phyloP scores from a whole-genome alignment of 129 eudicot species.

The Apium graveolens region DNA sequence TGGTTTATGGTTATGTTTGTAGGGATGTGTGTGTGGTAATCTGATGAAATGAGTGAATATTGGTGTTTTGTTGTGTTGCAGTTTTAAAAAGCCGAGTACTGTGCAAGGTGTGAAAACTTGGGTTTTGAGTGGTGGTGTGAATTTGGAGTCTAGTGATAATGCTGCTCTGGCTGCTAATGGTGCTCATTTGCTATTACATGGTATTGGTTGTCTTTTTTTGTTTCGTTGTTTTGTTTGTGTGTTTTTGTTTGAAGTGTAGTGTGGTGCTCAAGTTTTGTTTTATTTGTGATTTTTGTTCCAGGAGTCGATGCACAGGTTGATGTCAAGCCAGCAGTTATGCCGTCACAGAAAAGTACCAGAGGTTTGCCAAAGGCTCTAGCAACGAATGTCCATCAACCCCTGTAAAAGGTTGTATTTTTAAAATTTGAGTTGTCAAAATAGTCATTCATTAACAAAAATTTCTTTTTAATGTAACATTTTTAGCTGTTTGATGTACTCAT shows the following conservation, averaged over 20 bases:
- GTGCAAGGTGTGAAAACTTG: conserved; percentile 26
- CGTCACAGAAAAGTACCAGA: conserved; percentile 39
- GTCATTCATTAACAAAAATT: no score
- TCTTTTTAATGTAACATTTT: neutral
- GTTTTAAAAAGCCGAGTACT: conserved; percentile 50
- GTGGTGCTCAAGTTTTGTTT: neutral
- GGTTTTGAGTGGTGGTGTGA: conserved; percentile 21
- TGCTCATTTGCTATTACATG: conserved; percentile 42
- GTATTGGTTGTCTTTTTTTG: conserved; percentile 32
- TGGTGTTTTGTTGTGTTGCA: conserved; percentile 15
- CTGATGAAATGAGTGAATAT: conserved; percentile 10
- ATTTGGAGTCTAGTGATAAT: conserved; percentile 23
- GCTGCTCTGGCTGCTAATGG: conserved; percentile 50
- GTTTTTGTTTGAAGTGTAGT: neutral
- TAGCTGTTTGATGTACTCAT: neutral
- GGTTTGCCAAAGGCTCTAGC: conserved; percentile 63
- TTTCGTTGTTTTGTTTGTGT: neutral
- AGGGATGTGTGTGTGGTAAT: neutral
- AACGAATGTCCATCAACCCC: conserved; percentile 54
- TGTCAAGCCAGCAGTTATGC: conserved; percentile 33
- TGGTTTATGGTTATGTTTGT: no score
- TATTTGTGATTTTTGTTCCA: conserved; percentile 14
- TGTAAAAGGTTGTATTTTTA: conserved; percentile 39
- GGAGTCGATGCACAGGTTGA: conserved; percentile 35
- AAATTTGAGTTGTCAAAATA: no score